Conservation (phyloP, 192 early-diverging fungal species). For the Coemansia sp. region DNA sequence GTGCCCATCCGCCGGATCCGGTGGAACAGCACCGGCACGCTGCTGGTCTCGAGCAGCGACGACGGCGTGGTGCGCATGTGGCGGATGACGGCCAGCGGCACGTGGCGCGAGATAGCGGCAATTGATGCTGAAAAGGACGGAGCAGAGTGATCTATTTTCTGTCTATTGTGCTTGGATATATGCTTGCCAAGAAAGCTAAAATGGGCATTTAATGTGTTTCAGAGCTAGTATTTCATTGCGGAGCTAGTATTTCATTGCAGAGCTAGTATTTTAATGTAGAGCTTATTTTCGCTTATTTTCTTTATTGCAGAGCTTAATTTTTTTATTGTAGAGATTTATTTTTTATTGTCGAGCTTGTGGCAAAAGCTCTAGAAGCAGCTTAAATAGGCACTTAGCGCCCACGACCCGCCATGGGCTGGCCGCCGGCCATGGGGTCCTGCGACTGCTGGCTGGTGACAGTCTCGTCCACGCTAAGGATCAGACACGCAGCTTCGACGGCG, state of each 20-base stretch:
- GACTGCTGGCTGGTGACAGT: constrained; percentile 92
- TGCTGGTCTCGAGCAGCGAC: constrained; percentile 46
- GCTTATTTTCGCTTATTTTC: no score
- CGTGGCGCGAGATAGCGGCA: constrained; percentile 40
- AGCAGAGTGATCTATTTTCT: no score
- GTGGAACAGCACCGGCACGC: constrained; percentile 52
- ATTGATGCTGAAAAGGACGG: constrained; percentile 31
- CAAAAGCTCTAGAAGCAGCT: neutral
- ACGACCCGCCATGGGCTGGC: constrained; percentile 56
- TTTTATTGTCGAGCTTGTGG: no score
- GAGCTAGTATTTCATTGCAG: no score
- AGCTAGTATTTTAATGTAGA: no score
- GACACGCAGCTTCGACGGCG: constrained; percentile 93
- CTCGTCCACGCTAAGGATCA: constrained; percentile 96
- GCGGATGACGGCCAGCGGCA: constrained; percentile 43
- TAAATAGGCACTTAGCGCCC: constrained; percentile 58
- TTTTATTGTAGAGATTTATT: no score
- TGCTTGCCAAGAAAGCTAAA: no score
- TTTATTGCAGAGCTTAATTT: no score
- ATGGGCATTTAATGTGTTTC: no score
- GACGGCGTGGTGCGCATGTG: constrained; percentile 50
- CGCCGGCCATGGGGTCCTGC: constrained; percentile 62
- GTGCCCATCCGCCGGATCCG: constrained; percentile 44
- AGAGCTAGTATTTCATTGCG: no score
- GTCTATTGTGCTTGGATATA: no score